Evolutionary conservation across 192 early-diverging fungal species (phyloP), one percentile per base, ranked within the genome.

Genomic region (Rhizoclosmatium sp.): DNA sequence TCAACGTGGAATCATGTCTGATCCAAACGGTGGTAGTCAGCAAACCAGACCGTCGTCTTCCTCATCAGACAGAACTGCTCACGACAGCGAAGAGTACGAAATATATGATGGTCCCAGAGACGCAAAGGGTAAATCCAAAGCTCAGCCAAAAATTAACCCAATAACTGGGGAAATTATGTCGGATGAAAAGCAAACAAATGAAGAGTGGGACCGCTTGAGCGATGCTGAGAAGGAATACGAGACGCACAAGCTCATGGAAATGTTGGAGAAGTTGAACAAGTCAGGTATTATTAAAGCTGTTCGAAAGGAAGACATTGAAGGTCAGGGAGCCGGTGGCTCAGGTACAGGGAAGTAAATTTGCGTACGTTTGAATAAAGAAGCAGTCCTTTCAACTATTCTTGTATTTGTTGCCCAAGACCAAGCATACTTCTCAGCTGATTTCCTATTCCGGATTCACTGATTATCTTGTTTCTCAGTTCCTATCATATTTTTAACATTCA

Each of bases 141-240:
- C 46, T 7, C 46, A 54, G 39, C 46, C 42, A 60, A 31, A 79
- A 0, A 85, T 97, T 48, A 93, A 99, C 81, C 97, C 98, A 0
- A 95, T 99, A 65, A 99, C 96, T 0, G 98, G 98, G 2, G 90
- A 93, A 70, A 88, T 91, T 68, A 71, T 71, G 42, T 39, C 47
- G 2, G 47, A 66, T 31, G 76, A 84, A 48, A 77, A 75, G 19
- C n/a, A 66, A 23, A 49, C 48, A 19, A 74, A 86, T 39, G 84
- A 82, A 2, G 88, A 90, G 47, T 89, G 95, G 83, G 89, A 91
- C 4, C 87, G 89, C 14, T 95, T 99, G 95, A 98, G 95, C 2
- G 95, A 97, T 51, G 98, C 97, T 80, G 97, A 99, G 81, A 98
- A 98, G 80, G 96, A 98, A 78, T 84, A 92, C 48, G 98, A 99